Base-by-base conservation (phyloP, 106 monocot genomes). In the Dioscorea dumetorum region DNA sequence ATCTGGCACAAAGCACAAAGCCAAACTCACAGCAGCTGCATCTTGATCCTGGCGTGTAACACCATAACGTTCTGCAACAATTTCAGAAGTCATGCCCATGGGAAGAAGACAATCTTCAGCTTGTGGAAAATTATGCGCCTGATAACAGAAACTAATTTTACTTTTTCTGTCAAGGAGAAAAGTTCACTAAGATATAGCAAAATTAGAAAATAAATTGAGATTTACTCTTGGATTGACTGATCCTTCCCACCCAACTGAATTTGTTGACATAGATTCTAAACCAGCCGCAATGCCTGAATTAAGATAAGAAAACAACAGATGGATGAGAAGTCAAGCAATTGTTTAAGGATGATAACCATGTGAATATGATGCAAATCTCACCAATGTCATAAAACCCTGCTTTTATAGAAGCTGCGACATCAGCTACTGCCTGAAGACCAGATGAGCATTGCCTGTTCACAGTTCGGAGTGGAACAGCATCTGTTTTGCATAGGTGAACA, bases 71-170 rank as follows among this genome's bases (percentile, higher is more conserved):
- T 81, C 62, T 23, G 86, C 93, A 57, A 94, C 93, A 84, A 78
- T 86, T 75, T 94, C 93, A 69, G 93, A 94, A 31, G 93, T 94
- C 33, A 94, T 73, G 68, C 93, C 93, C 93, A 94, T 90, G 19
- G 93, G 93, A 63, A 94, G 79, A 28, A 94, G 83, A 62, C 86
- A 94, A 73, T 90, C 84, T 67, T 79, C n/a, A 0, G 91, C 95
- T 83, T 91, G 83, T 53, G 64, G 10, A 74, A 83, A 88, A 10
- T 67, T 66, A 9, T 82, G 50, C 16, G 78, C 67, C 95, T 91
- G 61, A 62, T 14, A 19, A 33, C 14, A 33, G 22, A 61, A 49
- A 41, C 41, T 5, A 10, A 41, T 41, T 41, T 8, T 41, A 41
- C 10, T 41, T 1, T n/a, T 41, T 10, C 6, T 41, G 41, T 6